Base-by-base conservation (phyloP, 257 asterid species). In the Solanum microdontum region DNA sequence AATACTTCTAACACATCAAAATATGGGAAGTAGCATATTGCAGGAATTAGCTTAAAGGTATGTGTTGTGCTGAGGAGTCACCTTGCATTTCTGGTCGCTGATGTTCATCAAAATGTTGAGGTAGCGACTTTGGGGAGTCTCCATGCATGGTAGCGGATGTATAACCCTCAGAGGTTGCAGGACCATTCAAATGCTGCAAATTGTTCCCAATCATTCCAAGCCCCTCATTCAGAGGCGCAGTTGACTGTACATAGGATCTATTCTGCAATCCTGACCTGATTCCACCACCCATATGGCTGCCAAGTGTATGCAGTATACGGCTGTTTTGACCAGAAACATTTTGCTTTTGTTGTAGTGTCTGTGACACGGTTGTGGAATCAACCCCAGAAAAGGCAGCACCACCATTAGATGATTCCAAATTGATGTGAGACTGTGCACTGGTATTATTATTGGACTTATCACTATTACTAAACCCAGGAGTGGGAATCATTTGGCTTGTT, bases 401-500 rank as follows among this genome's bases (percentile, higher is more conserved):
- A 86, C 90, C 91, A 92, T 87, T 93, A 75, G 93, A 89, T 89
- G 94, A 86, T 40, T 92, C 98, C 91, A 92, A 83, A 87, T 93
- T 95, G 92, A 90, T 88, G 88, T 91, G 88, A 36, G 91, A 83
- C 84, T 90, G 95, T 88, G 88, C 92, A 86, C 88, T 92, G 90
- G 86, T 88, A 88, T 87, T 88, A 79, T 82, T 91, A 88, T 92
- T 93, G 43, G 91, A 68, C 34, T 88, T 93, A 87, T 88, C 93
- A 87, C 74, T 91, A 88, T 90, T 94, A 90, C 87, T 93, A 83
- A 94, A 91, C 87, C 99, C 99, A 89, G 99, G 98, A 79, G 99
- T 95, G 11, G 99, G 98, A 68, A 97, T 97, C 99, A 96, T 97
- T 92, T 96, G 99, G 90, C 96, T 93, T n/a, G 95, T 79, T 94